Evolutionary conservation across 1,284 basidiomycete species (phyloP), one percentile per base, ranked within the genome.

Genomic region (Athelia psychrophila): DNA sequence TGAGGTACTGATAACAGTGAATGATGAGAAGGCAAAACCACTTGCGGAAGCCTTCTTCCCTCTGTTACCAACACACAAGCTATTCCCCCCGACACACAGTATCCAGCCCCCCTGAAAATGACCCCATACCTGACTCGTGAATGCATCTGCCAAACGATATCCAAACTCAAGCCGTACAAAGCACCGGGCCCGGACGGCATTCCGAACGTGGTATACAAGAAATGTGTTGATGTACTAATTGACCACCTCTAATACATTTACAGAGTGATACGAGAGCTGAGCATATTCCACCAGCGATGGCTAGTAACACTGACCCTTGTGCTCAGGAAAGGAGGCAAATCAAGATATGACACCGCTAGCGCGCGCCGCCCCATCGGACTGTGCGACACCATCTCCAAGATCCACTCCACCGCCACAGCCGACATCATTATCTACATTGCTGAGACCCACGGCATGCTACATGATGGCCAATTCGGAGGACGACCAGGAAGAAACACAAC

Each of bases 331-430:
- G 72, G 69, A 3, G 69, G 69, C 0, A 67, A 68, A 24, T 22
- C 63, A 0, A 62, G 68, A 54, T 78, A 79, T 57, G 54, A 58
- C 0, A 45, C 60, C 0, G 55, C 73, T 0, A 67, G 66, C 18
- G 58, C 75, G 0, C 76, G 71, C 52, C 57, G 72, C 0, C 76
- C 75, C 0, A 75, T 78, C 1, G 68, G 68, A 0, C 69, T 79
- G 1, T 59, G 71, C 0, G 61, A 68, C 50, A 68, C 64, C 6
- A 58, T 73, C 16, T 63, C 64, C 2, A 76, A 76, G 47, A 52
- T 71, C 3, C 56, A 70, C 0, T 64, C 66, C 1, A 53, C 59
- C 8, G 56, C 61, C 32, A 54, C 68, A 1, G 54, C 69, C 1
- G 60, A 65, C 3, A 42, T 59, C 13, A 32, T 63, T 5, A 40